These are phyloP conservation scores for Fallopia convolvulus DNA, from an alignment of 148 eudicot genomes.

Conservation along the genomic window DNA sequence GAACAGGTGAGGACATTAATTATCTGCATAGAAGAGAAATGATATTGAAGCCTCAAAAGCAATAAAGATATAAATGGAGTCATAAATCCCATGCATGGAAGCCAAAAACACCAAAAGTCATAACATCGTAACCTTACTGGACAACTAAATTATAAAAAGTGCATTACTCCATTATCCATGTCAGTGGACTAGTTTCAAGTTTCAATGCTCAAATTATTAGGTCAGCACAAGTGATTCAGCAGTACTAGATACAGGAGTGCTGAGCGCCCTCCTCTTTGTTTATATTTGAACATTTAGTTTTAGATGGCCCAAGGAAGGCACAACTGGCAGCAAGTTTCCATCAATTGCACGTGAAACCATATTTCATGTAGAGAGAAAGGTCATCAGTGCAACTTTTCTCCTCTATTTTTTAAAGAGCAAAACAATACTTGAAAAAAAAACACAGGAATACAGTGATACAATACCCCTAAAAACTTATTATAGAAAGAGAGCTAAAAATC, in stretches of 20 bases:
- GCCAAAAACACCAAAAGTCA: background rate
- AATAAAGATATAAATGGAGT: background rate
- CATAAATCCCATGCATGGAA: background rate
- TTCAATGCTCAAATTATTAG: background rate
- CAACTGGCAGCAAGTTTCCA: background rate
- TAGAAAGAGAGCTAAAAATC: background rate
- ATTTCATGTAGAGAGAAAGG: background rate
- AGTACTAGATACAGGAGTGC: background rate
- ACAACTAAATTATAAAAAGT: background rate
- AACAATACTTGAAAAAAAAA: background rate
- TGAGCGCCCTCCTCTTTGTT: background rate
- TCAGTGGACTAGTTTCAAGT: background rate
- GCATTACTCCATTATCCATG: background rate
- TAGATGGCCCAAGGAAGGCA: background rate
- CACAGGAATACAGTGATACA: background rate
- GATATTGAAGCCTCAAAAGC: background rate
- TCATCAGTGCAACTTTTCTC: background rate
- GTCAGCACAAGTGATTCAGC: background rate
- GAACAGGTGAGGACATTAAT: slow-evolving; percentile 61
- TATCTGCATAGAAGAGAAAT: slow-evolving; percentile 39
- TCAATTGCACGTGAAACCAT: background rate
- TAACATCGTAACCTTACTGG: background rate
- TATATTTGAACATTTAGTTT: background rate
- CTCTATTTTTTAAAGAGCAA: background rate
- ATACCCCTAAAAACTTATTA: background rate